These are phyloP conservation scores for Besnoitia besnoiti DNA, from an alignment of 169 alveolate species.

Conservation along the genomic window DNA sequence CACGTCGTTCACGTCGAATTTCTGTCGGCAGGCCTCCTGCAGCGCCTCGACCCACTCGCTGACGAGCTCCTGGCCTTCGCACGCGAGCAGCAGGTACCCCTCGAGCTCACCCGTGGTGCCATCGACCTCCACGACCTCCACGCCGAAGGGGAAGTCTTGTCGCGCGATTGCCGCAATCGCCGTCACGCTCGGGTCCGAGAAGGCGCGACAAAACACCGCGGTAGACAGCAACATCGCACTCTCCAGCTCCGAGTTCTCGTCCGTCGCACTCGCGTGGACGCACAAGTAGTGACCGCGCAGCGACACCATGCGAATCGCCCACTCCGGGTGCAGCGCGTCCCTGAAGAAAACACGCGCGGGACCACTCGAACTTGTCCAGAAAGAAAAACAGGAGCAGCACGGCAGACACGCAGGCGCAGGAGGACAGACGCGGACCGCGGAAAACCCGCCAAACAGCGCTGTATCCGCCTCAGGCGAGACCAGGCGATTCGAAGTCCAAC, in stretches of 20 bases:
- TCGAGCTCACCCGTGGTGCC: neutral
- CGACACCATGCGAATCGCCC: conserved; percentile 57
- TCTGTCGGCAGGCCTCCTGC: neutral
- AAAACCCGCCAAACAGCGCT: too few species aligned
- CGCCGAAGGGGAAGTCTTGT: conserved; percentile 21
- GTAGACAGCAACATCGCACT: neutral
- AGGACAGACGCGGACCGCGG: too few species aligned
- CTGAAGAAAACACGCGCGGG: neutral
- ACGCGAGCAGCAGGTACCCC: conserved; percentile 50
- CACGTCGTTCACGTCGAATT: neutral
- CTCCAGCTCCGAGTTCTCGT: conserved; percentile 29
- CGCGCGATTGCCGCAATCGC: conserved; percentile 34
- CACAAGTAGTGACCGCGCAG: conserved; percentile 51
- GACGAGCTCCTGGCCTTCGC: conserved; percentile 30
- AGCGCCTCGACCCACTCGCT: conserved; percentile 33
- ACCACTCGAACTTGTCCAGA: too few species aligned
- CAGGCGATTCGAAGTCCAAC: too few species aligned
- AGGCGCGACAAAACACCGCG: neutral
- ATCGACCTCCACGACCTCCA: conserved; percentile 39
- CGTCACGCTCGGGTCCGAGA: neutral
- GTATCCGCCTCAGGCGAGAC: too few species aligned
- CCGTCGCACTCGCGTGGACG: conserved; percentile 14
- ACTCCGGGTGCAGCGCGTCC: conserved; percentile 42
- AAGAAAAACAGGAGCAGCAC: too few species aligned
- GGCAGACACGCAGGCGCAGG: too few species aligned